A percentile compares a stretch with the other conserved stretches of the same genome.
Evolutionary conservation across 2,329 filamentous ascomycete genomes (phyloP).

Genomic region (Scedosporium dehoogii): DNA sequence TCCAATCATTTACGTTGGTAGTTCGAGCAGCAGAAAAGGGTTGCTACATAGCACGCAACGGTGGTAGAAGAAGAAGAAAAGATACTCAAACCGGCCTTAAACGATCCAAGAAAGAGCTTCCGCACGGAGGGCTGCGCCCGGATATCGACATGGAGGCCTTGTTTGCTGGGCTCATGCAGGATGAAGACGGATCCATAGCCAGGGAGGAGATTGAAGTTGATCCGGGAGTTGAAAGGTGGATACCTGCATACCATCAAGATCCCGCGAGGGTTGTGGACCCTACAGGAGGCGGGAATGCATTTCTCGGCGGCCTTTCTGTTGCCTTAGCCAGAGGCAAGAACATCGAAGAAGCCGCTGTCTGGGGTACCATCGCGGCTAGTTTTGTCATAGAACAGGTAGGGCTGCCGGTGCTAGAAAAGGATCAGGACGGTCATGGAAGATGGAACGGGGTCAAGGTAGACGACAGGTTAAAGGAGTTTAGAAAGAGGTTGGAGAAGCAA

Average conservation of each 20-base stretch:
- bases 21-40: conserved; percentile 63
- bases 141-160: conserved; percentile 55
- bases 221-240: conserved; percentile 59
- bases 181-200: conserved; percentile 40
- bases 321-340: conserved; percentile 48
- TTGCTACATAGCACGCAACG: conserved; percentile 54
- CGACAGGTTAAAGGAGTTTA: conserved; percentile 42
- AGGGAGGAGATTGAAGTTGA: conserved; percentile 52
- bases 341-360: conserved; percentile 62
- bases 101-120: conserved; percentile 32
- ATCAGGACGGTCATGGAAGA: conserved; percentile 37
- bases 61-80: conserved; percentile 36
- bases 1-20: conserved; percentile 56
- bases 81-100: conserved; percentile 16
- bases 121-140: conserved; percentile 41
- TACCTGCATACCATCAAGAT: conserved; percentile 63
- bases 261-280: conserved; percentile 65
- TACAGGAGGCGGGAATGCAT: conserved; percentile 88
- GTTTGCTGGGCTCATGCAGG: conserved; percentile 47
- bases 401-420: conserved; percentile 49
- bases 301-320: conserved; percentile 54
- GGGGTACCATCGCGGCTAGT: conserved; percentile 75
- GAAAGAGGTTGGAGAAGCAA: background rate
- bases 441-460: conserved; percentile 52
- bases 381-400: conserved; percentile 95